Percentiles rank a stretch among this genome's conserved stretches.
These are phyloP conservation scores for Arachis stenosperma DNA, from an alignment of 306 rosid genomes.

Conservation along the genomic window DNA sequence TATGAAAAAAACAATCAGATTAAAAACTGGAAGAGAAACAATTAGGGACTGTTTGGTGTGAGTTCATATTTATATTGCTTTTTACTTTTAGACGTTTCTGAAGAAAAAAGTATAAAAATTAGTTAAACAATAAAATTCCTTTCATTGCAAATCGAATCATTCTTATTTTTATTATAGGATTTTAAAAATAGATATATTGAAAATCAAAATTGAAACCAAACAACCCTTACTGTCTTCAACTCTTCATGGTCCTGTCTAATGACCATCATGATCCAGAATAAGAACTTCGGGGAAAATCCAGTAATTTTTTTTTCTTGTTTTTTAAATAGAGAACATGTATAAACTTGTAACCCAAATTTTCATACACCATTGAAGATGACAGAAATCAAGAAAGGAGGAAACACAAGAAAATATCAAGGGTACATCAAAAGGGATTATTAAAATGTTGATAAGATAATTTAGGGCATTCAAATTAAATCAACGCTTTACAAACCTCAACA, in stretches of 20 bases:
- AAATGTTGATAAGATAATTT: conserved; percentile 17
- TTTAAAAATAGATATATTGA: no score
- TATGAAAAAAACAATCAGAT: not conserved
- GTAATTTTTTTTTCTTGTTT: no score
- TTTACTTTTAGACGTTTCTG: no score
- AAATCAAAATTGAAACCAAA: no score
- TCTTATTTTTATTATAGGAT: no score
- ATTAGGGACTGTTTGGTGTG: no score
- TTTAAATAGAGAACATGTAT: not conserved
- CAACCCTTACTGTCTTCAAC: conserved; percentile 18
- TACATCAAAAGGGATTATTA: conserved; percentile 14
- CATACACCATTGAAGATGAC: not conserved
- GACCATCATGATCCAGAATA: conserved; percentile 30
- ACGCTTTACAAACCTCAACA: conserved; percentile 72
- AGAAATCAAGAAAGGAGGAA: not conserved
- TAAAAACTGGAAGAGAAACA: not conserved
- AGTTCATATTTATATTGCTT: no score
- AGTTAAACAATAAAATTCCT: no score
- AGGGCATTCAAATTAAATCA: conserved; percentile 34
- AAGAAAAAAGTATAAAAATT: no score
- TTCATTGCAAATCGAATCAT: no score
- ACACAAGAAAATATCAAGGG: conserved; percentile 1
- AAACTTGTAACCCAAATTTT: conserved; percentile 17
- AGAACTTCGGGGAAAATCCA: conserved; percentile 20
- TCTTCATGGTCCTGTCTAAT: conserved; percentile 27